Percentiles rank a stretch among this genome's conserved stretches.
phyloP scores from a whole-genome alignment of 495 filamentous ascomycete genomes.

The Cercophora sp. region DNA sequence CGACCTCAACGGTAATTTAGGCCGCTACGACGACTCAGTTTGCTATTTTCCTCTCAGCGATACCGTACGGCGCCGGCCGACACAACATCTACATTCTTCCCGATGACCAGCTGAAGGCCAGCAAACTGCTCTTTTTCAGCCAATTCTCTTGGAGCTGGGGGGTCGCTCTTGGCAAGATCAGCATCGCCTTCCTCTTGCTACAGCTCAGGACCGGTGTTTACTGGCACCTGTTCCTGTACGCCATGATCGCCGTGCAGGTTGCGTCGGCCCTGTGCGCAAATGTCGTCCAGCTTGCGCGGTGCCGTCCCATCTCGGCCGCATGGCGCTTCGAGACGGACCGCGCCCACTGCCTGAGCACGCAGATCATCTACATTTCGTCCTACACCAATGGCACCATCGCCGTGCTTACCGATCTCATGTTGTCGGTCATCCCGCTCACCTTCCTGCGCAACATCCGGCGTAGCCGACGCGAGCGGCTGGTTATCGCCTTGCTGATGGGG shows the following conservation, averaged over 20 bases:
- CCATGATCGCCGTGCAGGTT: slow-evolving; percentile 2
- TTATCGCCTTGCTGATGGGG: background rate
- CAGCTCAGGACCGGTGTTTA: background rate
- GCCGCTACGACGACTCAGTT: background rate
- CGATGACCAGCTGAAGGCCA: background rate
- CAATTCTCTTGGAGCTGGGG: slow-evolving; percentile 2
- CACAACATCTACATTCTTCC: background rate
- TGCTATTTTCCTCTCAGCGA: background rate
- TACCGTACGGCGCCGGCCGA: background rate
- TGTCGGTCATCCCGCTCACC: background rate
- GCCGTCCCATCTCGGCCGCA: background rate
- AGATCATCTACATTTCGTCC: background rate
- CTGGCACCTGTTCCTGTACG: slow-evolving; percentile 1
- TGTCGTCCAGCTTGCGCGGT: background rate
- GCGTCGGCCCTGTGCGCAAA: background rate
- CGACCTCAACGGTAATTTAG: too few species aligned
- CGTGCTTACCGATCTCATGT: background rate
- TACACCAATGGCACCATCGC: background rate
- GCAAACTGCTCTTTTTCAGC: background rate
- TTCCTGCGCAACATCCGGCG: background rate
- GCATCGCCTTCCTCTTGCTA: background rate
- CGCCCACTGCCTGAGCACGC: background rate
- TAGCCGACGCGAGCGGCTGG: background rate
- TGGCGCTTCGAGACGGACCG: background rate
- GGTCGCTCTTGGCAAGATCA: slow-evolving; percentile 1